Base-by-base conservation (phyloP, 257 asterid species). In the Apocynum venetum region DNA sequence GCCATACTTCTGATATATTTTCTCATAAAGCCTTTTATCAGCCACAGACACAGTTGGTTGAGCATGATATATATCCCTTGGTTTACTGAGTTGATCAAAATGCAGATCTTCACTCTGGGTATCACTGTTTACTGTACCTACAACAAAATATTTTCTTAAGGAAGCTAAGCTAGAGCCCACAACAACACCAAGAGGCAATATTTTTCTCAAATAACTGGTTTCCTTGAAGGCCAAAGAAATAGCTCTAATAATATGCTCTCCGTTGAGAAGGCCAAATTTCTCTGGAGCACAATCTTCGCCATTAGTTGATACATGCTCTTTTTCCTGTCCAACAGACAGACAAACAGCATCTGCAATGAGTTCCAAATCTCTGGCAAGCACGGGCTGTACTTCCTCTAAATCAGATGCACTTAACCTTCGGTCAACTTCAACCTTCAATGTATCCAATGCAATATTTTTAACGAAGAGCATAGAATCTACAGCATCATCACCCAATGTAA, bases 91-190 rank as follows among this genome's bases (percentile, higher is more conserved):
- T 76, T 67, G 83, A 82, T 81, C 90, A 81, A 52, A 77, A 48
- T 57, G 75, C 79, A 77, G 8, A 19, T 59, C 80, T 71, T 88
- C 86, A 76, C 56, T 53, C 69, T 83, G 82, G 74, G 74, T 87
- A 79, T 78, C 80, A 78, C 79, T 69, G 83, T 84, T 83, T 79
- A 79, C 61, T 75, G 88, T 81, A 80, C 84, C 85, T 76, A 91
- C 93, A 83, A 84, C 78, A 81, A 84, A 89, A 84, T 88, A 83
- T 79, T 88, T 87, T 82, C 91, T 85, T 65, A 96, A 87, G 77
- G 96, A 86, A 86, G 94, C 97, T 79, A 96, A 89, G 81, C 89
- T 82, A 72, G 97, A 85, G 38, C 99, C 99, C 77, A 96, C 90
- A 82, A 91, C 81, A 82, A 96, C 93, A 72, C 99, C 99, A 79